Percentiles rank a stretch among this genome's conserved stretches.
phyloP scores from a whole-genome alignment of 768 basidiomycete species.

The Lepiota venenata region DNA sequence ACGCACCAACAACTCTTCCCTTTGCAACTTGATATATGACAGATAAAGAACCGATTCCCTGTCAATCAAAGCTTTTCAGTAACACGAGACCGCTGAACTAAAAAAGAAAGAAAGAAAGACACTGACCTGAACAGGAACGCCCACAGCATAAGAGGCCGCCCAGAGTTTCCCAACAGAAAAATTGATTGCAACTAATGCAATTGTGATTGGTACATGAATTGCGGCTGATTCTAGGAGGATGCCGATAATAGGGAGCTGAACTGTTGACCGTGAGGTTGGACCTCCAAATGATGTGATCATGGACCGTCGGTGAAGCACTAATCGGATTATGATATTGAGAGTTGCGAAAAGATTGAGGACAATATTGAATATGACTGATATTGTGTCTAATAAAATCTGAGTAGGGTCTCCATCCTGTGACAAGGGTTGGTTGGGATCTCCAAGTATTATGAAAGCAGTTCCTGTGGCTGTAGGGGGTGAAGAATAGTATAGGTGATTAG shows the following conservation, averaged over 20 bases:
- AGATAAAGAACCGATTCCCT: not conserved
- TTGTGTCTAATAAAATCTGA: not conserved
- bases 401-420: not conserved
- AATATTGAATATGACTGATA: not conserved
- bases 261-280: not conserved
- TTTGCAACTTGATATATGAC: slow-evolving; percentile 8
- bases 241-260: not conserved
- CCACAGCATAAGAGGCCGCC: not conserved
- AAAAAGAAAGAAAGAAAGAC: too few species aligned
- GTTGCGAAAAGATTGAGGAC: slow-evolving; percentile 6
- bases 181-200: not conserved
- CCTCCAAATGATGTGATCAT: slow-evolving; percentile 1
- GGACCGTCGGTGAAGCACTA: not conserved
- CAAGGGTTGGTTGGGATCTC: not conserved
- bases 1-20: not conserved
- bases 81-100: too few species aligned
- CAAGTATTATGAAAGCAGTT: not conserved
- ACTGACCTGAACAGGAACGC: slow-evolving; percentile 1
- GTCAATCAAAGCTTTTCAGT: not conserved
- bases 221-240: not conserved
- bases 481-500: too few species aligned
- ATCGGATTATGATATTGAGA: not conserved
- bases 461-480: not conserved
- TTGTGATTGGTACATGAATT: not conserved
- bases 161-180: not conserved